Evolutionary conservation across 805 yeast species (phyloP), one percentile per base, ranked within the genome.

Genomic region (Wickerhamomyces silvicola): DNA sequence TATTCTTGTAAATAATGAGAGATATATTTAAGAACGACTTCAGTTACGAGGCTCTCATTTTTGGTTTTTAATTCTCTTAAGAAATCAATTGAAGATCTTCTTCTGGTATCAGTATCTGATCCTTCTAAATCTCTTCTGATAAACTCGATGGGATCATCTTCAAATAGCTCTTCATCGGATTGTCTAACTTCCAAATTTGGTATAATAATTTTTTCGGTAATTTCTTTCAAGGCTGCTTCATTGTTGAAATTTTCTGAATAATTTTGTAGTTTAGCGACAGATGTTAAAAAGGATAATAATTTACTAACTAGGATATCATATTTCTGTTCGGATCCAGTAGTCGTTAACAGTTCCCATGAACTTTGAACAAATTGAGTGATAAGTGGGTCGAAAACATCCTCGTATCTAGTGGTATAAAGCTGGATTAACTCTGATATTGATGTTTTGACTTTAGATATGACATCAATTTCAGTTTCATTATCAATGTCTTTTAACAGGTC

Each of bases 101-200:
- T 72, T 58, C 99, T 75, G 1, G 96, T 81, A 51, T 88, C 97
- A 10, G 81, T 73, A 54, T 90, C 97, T 0, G 95, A 79, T 6
- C 97, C 97, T 59, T 94, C 98, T 28, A 94, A 66, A 57, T 92
- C 98, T 39, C 95, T 72, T 50, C 97, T 73, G 14, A 88, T 88
- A 53, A 70, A 92, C 48, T 85, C 94, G 33, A 92, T 81, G 22
- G 98, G 98, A 53, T 92, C 98, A 59, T 92, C 98, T 58, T 92
- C 98, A 56, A 92, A 90, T 39, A 80, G 58, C 57, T 94, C 98
- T 49, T 85, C 86, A 53, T 92, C 99, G 2, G 81, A 68, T 36
- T 82, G 90, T 50, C 97, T 76, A 38, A 92, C 69, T 9, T 78
- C 72, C 46, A 88, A 77, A 55, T 92, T 92, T 23, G 98, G 98